phyloP scores from a whole-genome alignment of 73 alveolate genomes.

The Symbiodinium pilosum region DNA sequence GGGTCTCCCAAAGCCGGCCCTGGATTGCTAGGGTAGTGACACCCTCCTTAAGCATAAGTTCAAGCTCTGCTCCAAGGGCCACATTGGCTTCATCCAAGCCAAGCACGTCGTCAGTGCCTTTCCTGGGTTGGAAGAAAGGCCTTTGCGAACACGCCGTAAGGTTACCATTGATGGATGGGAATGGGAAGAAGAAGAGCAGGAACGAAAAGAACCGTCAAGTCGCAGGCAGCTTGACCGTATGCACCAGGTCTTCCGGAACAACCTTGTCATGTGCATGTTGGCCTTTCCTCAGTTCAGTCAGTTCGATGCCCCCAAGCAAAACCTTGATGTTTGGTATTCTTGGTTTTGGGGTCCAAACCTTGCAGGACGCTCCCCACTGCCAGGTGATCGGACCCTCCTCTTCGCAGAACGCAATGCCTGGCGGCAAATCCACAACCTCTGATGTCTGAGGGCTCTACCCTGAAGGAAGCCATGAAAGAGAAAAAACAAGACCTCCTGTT shows the following conservation, averaged over 20 bases:
- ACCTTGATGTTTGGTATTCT: neutral
- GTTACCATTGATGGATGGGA: slow-evolving; percentile 27
- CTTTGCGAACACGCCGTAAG: neutral
- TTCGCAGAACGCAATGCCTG: neutral
- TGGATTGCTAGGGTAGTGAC: neutral
- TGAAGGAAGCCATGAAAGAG: too few relatives aligned
- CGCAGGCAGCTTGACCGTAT: neutral
- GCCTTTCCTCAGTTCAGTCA: neutral
- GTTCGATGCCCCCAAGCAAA: neutral
- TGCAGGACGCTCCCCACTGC: neutral
- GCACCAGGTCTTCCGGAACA: neutral
- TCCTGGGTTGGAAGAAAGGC: slow-evolving; percentile 15
- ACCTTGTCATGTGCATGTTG: neutral
- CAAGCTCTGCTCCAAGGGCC: neutral
- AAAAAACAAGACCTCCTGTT: neutral
- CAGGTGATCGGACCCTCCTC: neutral
- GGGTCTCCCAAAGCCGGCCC: too few relatives aligned
- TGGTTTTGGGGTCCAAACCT: neutral
- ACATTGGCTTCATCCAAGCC: neutral
- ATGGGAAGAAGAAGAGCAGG: neutral
- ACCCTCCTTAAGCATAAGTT: too few relatives aligned
- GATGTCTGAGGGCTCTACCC: neutral
- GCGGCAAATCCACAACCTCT: neutral
- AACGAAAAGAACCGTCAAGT: neutral
- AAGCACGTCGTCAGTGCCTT: neutral